Evolutionary conservation across 2,329 filamentous ascomycete species (phyloP).

Genomic region (Colletotrichum lupini): DNA sequence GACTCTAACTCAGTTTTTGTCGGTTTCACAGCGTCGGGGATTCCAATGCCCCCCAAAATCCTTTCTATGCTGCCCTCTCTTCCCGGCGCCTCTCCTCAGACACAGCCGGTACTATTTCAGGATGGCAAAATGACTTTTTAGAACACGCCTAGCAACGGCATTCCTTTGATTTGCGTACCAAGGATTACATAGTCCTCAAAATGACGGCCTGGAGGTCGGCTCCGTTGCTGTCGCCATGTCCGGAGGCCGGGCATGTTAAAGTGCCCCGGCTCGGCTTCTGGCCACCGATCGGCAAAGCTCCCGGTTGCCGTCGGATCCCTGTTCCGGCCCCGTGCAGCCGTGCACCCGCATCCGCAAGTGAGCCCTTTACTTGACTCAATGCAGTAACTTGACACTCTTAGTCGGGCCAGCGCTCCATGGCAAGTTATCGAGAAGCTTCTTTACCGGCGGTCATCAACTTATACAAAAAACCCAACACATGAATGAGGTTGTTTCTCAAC

Average conservation of each 20-base stretch:
- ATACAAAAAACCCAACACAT: neutral
- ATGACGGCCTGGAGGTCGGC: neutral
- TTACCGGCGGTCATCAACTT: neutral
- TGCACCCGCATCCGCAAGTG: neutral
- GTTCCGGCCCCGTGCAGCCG: neutral
- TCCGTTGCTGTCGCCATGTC: neutral
- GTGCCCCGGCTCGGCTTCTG: neutral
- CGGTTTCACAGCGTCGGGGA: too few species aligned
- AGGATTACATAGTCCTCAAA: rapidly evolving
- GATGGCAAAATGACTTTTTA: neutral
- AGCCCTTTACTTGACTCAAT: neutral
- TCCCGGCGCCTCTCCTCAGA: neutral
- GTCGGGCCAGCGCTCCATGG: neutral
- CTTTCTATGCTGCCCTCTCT: neutral
- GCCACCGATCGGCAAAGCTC: neutral
- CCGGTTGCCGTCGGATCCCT: neutral
- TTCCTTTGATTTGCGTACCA: neutral
- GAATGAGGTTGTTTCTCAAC: neutral
- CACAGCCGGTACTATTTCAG: neutral
- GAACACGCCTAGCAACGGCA: neutral
- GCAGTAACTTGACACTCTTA: neutral
- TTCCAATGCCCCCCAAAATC: neutral
- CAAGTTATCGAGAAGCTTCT: neutral
- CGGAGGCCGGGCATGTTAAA: neutral
- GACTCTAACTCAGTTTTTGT: rapidly evolving